These are phyloP conservation scores for Salix arbutifolia DNA, from an alignment of 345 rosid genomes.

Conservation along the genomic window DNA sequence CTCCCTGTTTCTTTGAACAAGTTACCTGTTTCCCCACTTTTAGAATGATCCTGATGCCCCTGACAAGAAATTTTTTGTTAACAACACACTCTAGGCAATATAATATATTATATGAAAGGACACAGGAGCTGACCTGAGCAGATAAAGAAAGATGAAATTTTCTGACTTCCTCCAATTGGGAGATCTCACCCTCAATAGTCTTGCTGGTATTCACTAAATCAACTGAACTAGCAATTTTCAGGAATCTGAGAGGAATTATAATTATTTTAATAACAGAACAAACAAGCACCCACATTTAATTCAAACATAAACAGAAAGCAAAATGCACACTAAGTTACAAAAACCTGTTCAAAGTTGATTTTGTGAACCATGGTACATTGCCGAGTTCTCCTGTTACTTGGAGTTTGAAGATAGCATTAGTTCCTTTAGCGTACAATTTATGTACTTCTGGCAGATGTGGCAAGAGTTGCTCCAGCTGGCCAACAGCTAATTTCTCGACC, in stretches of 20 bases:
- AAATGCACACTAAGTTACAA: slow-evolving; percentile 1
- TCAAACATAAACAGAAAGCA: background rate
- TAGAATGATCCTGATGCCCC: slow-evolving; percentile 21
- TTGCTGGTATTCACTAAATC: slow-evolving; percentile 34
- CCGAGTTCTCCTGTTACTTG: slow-evolving; percentile 29
- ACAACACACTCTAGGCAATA: background rate
- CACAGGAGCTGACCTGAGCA: slow-evolving; percentile 31
- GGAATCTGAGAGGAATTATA: slow-evolving; percentile 38
- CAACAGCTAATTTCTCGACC: slow-evolving; percentile 45
- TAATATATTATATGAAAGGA: slow-evolving; percentile 1
- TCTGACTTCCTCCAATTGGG: slow-evolving; percentile 60
- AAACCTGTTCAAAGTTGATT: slow-evolving; percentile 51
- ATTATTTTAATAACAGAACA: background rate
- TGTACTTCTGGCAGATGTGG: slow-evolving; percentile 43
- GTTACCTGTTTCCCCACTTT: slow-evolving; percentile 24
- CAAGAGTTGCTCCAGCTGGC: slow-evolving; percentile 42
- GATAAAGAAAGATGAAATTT: slow-evolving; percentile 52
- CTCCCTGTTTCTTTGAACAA: background rate
- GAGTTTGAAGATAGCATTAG: slow-evolving; percentile 43
- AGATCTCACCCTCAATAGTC: slow-evolving; percentile 46
- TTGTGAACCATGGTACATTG: slow-evolving; percentile 50
- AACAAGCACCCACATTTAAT: background rate
- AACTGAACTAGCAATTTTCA: slow-evolving; percentile 38
- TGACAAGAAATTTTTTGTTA: slow-evolving; percentile 15
- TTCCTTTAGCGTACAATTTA: slow-evolving; percentile 35